Percentiles rank a stretch among this genome's conserved stretches.
Conservation (phyloP, 2,329 filamentous ascomycete genomes). For the Arthrobotrys conoides region DNA sequence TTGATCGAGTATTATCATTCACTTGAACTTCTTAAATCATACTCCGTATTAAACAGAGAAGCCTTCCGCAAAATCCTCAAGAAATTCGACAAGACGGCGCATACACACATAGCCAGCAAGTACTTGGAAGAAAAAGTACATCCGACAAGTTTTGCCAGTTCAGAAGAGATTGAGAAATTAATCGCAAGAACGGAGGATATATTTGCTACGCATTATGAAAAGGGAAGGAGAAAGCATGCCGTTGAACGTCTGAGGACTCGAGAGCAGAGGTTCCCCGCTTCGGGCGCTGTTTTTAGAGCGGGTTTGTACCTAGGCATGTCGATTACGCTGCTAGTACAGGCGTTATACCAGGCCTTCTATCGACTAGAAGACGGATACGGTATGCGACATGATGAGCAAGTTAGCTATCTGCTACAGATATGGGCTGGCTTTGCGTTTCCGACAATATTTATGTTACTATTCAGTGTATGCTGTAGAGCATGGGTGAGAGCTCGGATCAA, state of each 20-base stretch:
- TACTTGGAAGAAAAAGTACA: constrained; percentile 95
- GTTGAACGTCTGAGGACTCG: constrained; percentile 83
- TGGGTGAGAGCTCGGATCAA: constrained; percentile 92
- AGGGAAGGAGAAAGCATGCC: constrained; percentile 91
- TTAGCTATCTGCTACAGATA: constrained; percentile 71
- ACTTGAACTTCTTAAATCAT: constrained; percentile 91
- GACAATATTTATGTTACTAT: constrained; percentile 83
- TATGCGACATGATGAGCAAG: constrained; percentile 65
- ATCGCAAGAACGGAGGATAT: constrained; percentile 88
- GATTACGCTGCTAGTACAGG: constrained; percentile 77
- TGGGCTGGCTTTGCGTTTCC: constrained; percentile 94
- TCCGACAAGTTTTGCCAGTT: constrained; percentile 90
- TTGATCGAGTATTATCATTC: constrained; percentile 94
- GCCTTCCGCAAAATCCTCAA: constrained; percentile 98
- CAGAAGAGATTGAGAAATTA: constrained; percentile 84
- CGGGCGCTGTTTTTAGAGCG: constrained; percentile 74
- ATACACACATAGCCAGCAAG: constrained; percentile 80
- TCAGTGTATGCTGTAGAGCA: constrained; percentile 85
- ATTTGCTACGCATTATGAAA: constrained; percentile 94
- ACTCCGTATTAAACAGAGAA: constrained; percentile 88
- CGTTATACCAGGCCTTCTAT: constrained; percentile 65
- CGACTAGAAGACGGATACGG: constrained; percentile 40
- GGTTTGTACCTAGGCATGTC: constrained; percentile 78
- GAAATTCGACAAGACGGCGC: constrained; percentile 94
- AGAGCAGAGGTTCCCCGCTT: constrained; percentile 73